Evolutionary conservation across 164 flowering plant species (phyloP).

Genomic region (Magnolia officinalis): DNA sequence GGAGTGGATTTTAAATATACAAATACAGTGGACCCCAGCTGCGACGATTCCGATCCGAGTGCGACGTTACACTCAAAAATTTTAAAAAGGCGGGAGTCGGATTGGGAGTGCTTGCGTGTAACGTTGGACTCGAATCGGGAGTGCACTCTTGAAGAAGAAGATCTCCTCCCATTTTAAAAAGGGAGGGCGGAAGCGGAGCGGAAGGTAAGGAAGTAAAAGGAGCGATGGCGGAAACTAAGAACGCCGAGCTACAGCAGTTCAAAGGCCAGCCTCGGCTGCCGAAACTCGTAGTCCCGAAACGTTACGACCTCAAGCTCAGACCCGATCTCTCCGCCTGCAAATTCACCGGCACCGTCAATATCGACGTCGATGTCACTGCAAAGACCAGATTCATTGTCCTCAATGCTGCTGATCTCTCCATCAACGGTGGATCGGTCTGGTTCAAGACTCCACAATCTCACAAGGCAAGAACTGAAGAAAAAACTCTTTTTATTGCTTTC

Average conservation of each 20-base stretch:
- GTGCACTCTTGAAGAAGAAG: no score
- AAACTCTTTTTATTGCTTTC: not conserved
- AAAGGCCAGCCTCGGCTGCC: conserved; percentile 55
- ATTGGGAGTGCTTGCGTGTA: no score
- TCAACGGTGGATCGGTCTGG: conserved; percentile 21
- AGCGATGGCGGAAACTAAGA: not conserved
- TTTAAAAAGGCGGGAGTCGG: no score
- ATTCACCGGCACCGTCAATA: conserved; percentile 49
- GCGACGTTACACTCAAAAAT: no score
- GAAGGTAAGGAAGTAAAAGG: not conserved
- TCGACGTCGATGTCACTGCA: conserved; percentile 34
- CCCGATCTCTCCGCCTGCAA: conserved; percentile 55
- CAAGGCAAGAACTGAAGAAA: conserved; percentile 2
- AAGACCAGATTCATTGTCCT: conserved; percentile 57
- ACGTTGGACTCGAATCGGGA: no score
- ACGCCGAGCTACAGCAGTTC: conserved; percentile 33
- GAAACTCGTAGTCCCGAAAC: conserved; percentile 50
- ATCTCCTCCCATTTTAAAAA: no score
- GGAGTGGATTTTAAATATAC: no score
- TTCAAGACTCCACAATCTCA: conserved; percentile 19
- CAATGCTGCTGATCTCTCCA: conserved; percentile 52
- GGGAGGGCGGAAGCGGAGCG: not conserved
- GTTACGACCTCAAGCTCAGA: conserved; percentile 55
- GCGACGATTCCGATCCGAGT: no score
- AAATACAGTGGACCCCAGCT: no score